Base-by-base conservation (phyloP, 352 stramenopile species). In the Globisporangium canariense region DNA sequence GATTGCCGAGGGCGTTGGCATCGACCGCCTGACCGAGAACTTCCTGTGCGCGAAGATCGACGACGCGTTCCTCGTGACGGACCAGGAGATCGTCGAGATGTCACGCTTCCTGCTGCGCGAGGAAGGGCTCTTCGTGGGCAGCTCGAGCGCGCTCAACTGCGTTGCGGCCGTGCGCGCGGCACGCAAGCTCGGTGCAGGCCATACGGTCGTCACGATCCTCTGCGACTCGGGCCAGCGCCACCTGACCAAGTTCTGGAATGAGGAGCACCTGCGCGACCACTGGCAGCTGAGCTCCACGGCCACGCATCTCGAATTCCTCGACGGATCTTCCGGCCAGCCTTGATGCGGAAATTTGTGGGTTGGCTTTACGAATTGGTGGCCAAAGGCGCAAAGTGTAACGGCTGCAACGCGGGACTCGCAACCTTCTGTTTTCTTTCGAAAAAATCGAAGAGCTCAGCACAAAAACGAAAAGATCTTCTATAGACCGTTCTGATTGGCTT, bases 1-100 rank as follows among this genome's bases (percentile, higher is more conserved):
- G 41, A 90, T 99, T 60, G 94, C 93, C 2, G 97, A 99, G 77
- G 97, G 98, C 28, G 98, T 99, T 47, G 98, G 97, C 61, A 94
- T 99, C 58, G 97, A 99, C 76, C 93, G 97, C 14, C 70, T 99
- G 55, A 99, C 97, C 9, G 79, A 88, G 36, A 99, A 99, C 75
- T 99, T 99, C 69, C 62, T 84, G 28, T 77, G 88, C 10, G 97
- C 96, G 11, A 77, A 90, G 36, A 88, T 97, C 57, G 91, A 98
- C 66, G 86, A 93, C 65, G 90, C 90, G 9, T 88, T 94, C 73
- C 75, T 78, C 57, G 93, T 98, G 47, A 86, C 82, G 2, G 96
- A 99, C 83, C 83, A 98, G 67, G 94, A 99, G 71, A 97, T 96
- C 9, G 89, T 99, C 4, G 87, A 98, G 62, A 99, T 99, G 96